Conservation (phyloP, 2,329 filamentous ascomycete genomes). For the Claviceps sp. region DNA sequence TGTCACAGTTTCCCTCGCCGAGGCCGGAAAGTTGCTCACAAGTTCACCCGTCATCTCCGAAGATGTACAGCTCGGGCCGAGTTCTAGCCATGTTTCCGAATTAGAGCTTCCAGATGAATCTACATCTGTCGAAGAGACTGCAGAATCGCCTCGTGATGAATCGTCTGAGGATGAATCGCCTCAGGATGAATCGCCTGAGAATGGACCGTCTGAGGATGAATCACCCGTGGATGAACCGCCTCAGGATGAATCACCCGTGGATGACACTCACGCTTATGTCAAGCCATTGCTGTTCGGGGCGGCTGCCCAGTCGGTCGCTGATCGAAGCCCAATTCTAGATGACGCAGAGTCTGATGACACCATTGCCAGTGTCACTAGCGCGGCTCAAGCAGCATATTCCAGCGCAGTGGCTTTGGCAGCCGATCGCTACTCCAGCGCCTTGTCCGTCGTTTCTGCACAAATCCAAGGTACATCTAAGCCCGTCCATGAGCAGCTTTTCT, state of each 20-base stretch:
- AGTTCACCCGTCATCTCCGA: neutral
- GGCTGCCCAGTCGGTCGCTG: slow-evolving; percentile 35
- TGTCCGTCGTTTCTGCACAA: slow-evolving; percentile 52
- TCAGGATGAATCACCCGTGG: slow-evolving; percentile 1
- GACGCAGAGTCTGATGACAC: slow-evolving; percentile 24
- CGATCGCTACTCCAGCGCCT: slow-evolving; percentile 54
- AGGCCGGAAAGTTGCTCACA: neutral
- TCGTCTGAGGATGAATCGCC: slow-evolving; percentile 5
- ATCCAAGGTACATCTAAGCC: slow-evolving; percentile 58
- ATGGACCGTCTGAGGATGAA: no score
- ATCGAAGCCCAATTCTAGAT: slow-evolving; percentile 34
- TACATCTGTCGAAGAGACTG: neutral
- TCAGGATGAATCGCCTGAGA: no score
- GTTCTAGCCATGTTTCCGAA: neutral
- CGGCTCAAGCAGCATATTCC: slow-evolving; percentile 46
- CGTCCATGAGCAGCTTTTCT: slow-evolving; percentile 53
- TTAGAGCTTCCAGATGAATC: neutral
- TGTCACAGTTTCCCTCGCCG: neutral
- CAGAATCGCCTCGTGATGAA: neutral
- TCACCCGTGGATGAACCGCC: no score
- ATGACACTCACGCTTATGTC: slow-evolving; percentile 12
- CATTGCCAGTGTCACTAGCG: slow-evolving; percentile 24
- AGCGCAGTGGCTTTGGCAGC: slow-evolving; percentile 52
- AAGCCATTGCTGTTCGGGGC: slow-evolving; percentile 34
- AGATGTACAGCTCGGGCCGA: neutral